Evolutionary conservation across 768 basidiomycete genomes (phyloP), one percentile per base, ranked within the genome.

Genomic region (Phlebiopsis flavidoalba): DNA sequence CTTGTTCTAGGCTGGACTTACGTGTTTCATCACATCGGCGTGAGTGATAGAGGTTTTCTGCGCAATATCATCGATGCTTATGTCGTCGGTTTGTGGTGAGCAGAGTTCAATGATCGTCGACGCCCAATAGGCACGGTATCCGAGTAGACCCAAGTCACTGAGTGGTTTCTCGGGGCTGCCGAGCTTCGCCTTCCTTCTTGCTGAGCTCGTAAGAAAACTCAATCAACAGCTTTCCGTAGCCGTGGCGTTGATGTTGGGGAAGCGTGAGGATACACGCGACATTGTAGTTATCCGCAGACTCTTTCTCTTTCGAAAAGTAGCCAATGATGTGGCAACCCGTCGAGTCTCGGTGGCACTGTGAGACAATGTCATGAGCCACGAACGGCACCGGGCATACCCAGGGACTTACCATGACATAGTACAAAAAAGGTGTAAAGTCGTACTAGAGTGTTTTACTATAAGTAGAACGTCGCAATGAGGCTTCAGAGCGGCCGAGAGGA

Each of bases 271-370:
- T 98, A 80, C 97, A 99, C 0, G 97, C 97, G 58, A 99, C 92
- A 73, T 99, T 99, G 80, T 98, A 99, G 68, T 87, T 93, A 68
- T 99, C 97, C 26, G 97, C 90, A 2, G 86, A 95, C 74, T 99
- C 97, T 72, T 99, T 99, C 78, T 99, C 97, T 71, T 98, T 98
- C 31, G 95, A 98, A 75, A 99, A 99, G 76, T 98, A 99, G 24
- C 96, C 96, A 65, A 99, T 90, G 65, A 97, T 76, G 72, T 99
- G 97, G 73, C 92, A 94, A 35, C 97, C 97, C 21, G 81, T 76
- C 12, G 91, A 87, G 75, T 99, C 97, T 62, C 94, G 85, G 69
- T 87, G 85, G 53, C 84, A 84, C 91, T 93, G 63, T 54, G 22
- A 61, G 59, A 57, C 60, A 59, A 50, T 60, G 49, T 40, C 19